A percentile compares a stretch with the other conserved stretches of the same genome.
Evolutionary conservation across 768 basidiomycete species (phyloP).

Genomic region (Auriscalpium microsporum): DNA sequence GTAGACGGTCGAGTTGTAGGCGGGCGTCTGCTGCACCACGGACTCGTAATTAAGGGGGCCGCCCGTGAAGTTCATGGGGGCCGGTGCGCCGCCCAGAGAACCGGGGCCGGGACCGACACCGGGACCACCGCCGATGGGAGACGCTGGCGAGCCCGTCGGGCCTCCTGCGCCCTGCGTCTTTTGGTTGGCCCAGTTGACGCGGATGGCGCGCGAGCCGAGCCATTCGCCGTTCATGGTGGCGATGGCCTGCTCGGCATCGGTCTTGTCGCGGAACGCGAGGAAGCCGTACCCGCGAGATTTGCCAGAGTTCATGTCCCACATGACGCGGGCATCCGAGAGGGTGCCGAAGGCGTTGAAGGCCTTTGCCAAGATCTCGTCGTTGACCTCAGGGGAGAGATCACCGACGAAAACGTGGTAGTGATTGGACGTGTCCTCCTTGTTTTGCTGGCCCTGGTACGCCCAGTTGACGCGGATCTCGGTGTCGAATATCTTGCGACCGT

Average conservation of each 20-base stretch:
- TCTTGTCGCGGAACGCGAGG: conserved; percentile 97
- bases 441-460: conserved; percentile 98
- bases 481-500: conserved; percentile 99
- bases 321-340: conserved; percentile 94
- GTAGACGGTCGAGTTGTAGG: conserved; percentile 94
- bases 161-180: conserved; percentile 70
- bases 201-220: conserved; percentile 95
- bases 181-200: conserved; percentile 99
- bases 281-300: conserved; percentile 98
- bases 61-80: conserved; percentile 86
- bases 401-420: conserved; percentile 99
- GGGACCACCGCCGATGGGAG: conserved; percentile 4
- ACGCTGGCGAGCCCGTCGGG: conserved; percentile 10
- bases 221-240: conserved; percentile 99
- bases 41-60: conserved; percentile 86
- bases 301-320: conserved; percentile 99
- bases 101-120: conserved; percentile 19
- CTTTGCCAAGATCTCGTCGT: conserved; percentile 92
- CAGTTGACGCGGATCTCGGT: conserved; percentile 99
- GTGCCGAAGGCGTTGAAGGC: conserved; percentile 97
- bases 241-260: conserved; percentile 98
- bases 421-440: conserved; percentile 96
- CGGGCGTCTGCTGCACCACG: conserved; percentile 89
- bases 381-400: conserved; percentile 98
- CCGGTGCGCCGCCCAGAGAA: conserved; percentile 52